Evolutionary conservation across 768 basidiomycete genomes (phyloP), one percentile per base, ranked within the genome.

Genomic region (Agaricus subrufescens): DNA sequence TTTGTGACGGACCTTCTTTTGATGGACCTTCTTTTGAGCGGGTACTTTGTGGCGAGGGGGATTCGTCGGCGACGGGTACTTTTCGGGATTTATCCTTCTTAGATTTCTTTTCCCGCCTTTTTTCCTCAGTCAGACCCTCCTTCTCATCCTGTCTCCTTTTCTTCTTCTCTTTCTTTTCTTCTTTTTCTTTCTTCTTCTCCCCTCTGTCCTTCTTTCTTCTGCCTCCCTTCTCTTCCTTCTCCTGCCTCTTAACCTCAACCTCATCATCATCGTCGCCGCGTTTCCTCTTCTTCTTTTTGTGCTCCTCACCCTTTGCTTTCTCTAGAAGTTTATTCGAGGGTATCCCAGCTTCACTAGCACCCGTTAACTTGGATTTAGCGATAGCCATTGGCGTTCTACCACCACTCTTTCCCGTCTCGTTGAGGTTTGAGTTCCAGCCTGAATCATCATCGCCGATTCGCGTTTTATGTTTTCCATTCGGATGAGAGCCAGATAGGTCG

Each of bases 81-180:
- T 19, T 19, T 19, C 19, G 19, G 43, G 60, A 54, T 31, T 23
- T 50, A 14, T 44, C 53, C 40, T 59, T 56, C 30, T 26, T 37
- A 9, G 25, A 42, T 31, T 48, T 48, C 12, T 37, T 48, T 8
- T 23, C 29, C 59, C 46, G 53, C 46, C 38, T 34, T 26, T 50
- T 34, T 46, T 44, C 47, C 53, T 48, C 23, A 10, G 12, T 19
- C 19, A 15, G 11, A 34, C 34, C 12, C 58, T 48, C 53, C 46
- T 40, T 34, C 27, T 50, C 38, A 45, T 44, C 47, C 54, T 48
- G 19, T 15, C n/a, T 19, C 19, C 14, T 67, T 52, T 57, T 56
- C 57, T 58, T 55, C 46, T 52, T 63, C 42, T 54, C 59, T 48
- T 61, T 39, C 43, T 58, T 60, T 50, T 61, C 63, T 11, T 56